Conservation (phyloP, 768 basidiomycete species). For the Gloeopeniophorella convolvens region DNA sequence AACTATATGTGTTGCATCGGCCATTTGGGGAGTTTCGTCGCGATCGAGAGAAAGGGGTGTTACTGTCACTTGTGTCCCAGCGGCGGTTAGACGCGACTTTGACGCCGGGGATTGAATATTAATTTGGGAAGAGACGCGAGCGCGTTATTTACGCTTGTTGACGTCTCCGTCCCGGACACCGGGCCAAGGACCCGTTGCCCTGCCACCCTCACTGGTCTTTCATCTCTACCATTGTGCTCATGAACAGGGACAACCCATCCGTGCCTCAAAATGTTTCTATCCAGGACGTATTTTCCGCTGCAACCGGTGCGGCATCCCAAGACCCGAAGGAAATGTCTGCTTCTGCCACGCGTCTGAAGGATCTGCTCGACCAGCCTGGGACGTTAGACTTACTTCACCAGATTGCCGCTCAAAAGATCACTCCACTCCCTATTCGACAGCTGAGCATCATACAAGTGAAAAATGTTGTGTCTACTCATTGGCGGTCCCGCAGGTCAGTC, state of each 20-base stretch:
- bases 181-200: not conserved
- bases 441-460: conserved; percentile 89
- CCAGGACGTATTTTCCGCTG: conserved; percentile 59
- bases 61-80: too few relatives aligned
- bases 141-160: conserved; percentile 23
- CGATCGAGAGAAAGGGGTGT: too few relatives aligned
- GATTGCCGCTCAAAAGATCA: conserved; percentile 54
- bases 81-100: too few relatives aligned
- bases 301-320: conserved; percentile 68
- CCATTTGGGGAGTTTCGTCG: too few relatives aligned
- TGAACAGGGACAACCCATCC: conserved; percentile 23
- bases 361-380: conserved; percentile 61
- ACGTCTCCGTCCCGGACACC: not conserved
- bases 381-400: conserved; percentile 66
- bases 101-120: not conserved
- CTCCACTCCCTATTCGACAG: conserved; percentile 64
- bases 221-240: not conserved
- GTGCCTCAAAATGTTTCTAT: conserved; percentile 41
- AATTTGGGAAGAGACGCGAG: not conserved
- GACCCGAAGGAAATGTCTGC: conserved; percentile 43
- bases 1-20: too few relatives aligned
- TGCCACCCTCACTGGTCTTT: not conserved
- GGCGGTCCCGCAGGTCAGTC: conserved; percentile 72
- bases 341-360: conserved; percentile 57
- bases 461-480: conserved; percentile 66